These are phyloP conservation scores for Pyrenophora tritici-repentis DNA, from an alignment of 2,329 filamentous ascomycete species.

Conservation along the genomic window DNA sequence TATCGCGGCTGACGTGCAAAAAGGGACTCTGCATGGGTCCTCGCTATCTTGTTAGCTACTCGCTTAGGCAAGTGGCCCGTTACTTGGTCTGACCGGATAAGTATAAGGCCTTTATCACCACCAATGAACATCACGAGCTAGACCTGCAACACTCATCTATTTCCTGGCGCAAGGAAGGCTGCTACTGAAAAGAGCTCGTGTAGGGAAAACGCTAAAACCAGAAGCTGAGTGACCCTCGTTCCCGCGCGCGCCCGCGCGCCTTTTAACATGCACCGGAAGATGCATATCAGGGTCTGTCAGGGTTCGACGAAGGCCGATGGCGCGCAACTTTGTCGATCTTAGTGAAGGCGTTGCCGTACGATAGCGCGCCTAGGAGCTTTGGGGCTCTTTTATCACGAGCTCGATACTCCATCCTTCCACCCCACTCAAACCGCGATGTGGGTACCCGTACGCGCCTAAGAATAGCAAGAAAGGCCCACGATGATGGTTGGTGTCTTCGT, in stretches of 20 bases:
- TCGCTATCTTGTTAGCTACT: conserved; percentile 11
- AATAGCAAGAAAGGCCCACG: no score
- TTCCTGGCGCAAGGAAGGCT: not conserved
- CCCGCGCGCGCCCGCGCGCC: not conserved
- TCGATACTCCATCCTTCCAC: no score
- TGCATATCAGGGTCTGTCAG: no score
- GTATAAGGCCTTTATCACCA: conserved; percentile 9
- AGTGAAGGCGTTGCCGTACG: not conserved
- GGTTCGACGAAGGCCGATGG: no score
- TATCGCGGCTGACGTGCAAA: conserved; percentile 11
- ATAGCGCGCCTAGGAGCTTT: conserved; percentile 1
- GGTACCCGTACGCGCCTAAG: not conserved
- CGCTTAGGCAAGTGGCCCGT: conserved; percentile 14
- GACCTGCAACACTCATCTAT: conserved; percentile 3
- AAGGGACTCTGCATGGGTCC: conserved; percentile 1
- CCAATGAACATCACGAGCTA: conserved; percentile 2
- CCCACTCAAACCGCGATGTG: not conserved
- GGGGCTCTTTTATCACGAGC: no score
- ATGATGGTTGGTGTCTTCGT: no score
- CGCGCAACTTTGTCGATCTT: not conserved
- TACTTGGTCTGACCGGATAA: conserved; percentile 12
- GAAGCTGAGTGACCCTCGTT: not conserved
- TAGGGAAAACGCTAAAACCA: no score
- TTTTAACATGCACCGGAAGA: no score
- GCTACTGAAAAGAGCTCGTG: no score